Percentiles rank a stretch among this genome's conserved stretches.
phyloP scores from a whole-genome alignment of 805 yeast genomes.

The Kuraishia borneana region DNA sequence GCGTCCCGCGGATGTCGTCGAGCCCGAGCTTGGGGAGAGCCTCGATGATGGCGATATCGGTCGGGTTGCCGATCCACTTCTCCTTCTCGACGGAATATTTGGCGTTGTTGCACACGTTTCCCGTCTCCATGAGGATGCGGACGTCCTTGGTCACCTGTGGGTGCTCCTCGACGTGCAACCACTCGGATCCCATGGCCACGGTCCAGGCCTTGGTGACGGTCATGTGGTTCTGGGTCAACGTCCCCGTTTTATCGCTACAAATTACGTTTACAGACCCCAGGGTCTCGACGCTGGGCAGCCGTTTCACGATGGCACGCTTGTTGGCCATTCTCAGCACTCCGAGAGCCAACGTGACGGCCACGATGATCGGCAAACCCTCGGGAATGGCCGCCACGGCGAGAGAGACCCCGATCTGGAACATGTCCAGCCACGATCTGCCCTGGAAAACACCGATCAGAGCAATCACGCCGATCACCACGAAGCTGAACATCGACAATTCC shows the following conservation, averaged over 20 bases:
- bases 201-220: constrained; percentile 81
- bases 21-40: constrained; percentile 58
- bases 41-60: constrained; percentile 86
- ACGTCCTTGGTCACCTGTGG: constrained; percentile 42
- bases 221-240: constrained; percentile 86
- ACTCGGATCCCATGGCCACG: constrained; percentile 37
- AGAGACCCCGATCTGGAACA: constrained; percentile 96
- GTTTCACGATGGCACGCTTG: constrained; percentile 85
- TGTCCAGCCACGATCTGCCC: constrained; percentile 92
- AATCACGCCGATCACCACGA: constrained; percentile 82
- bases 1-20: constrained; percentile 55
- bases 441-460: constrained; percentile 83
- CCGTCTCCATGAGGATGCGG: constrained; percentile 44
- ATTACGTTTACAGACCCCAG: constrained; percentile 90
- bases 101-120: constrained; percentile 69
- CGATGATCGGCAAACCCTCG: constrained; percentile 96
- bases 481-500: constrained; percentile 76
- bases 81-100: constrained; percentile 57
- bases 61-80: constrained; percentile 81
- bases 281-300: constrained; percentile 92
- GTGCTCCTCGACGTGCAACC: constrained; percentile 31
- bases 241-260: constrained; percentile 87
- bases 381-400: constrained; percentile 99
- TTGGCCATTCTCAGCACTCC: constrained; percentile 97
- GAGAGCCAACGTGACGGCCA: constrained; percentile 90